Base-by-base conservation (phyloP, 2,329 filamentous ascomycete genomes). In the Rasamsonia emersonii region DNA sequence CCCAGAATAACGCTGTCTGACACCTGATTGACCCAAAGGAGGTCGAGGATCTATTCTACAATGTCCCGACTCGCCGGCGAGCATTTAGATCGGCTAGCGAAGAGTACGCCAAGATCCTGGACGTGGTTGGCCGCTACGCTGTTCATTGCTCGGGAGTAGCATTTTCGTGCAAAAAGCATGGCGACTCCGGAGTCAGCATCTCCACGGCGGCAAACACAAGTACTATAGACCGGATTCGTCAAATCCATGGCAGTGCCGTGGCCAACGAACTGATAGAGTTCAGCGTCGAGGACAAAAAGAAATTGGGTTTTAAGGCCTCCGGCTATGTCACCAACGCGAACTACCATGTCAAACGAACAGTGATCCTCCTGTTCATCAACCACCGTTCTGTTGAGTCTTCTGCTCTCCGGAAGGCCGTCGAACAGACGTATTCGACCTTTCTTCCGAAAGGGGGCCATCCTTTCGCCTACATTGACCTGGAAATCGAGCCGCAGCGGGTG, bases 1-100 rank as follows among this genome's bases (percentile, higher is more conserved):
- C 4, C 14, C 31, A 15, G 11, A 5, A 19, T 21, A 8, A 18
- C 11, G 14, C 13, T 29, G 16, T 9, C 13, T 24, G 11, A 20
- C 9, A 24, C 3, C 9, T 28, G 30, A 41, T 25, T 39, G 14
- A 44, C 17, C 4, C 1, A 10, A 11, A 3, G 21, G 33, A 75
- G 71, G 75, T 98, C 10, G 89, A 98, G 52, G 91, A 98, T 55
- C 64, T 98, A 8, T 98, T 98, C 58, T 98, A 94, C 68, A 98
- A 95, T 49, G 77, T 96, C 1, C 88, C 86, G 0, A 93, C 82
- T 6, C 76, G 91, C 15, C 77, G 88, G 20, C 77, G 79, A 43
- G 91, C 93, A 8, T 98, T 98, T 51, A 77, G 91, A 24, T 96
- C 89, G 9, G 66, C 83, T 11, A 84, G 86, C 21, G 91, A 98